phyloP scores from a whole-genome alignment of 345 rosid genomes.

The Conringia planisiliqua region DNA sequence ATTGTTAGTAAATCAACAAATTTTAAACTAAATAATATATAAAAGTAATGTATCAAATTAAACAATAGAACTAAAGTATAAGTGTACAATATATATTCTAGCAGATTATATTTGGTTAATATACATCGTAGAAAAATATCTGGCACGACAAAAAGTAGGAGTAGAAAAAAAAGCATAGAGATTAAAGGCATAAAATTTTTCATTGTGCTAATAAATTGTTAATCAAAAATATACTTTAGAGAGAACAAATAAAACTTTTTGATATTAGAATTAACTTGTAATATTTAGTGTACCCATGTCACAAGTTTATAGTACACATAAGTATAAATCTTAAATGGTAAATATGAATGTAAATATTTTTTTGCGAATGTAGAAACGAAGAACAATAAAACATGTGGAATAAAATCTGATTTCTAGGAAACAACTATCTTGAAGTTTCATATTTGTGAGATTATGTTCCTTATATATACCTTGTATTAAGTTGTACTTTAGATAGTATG shows the following conservation, averaged over 20 bases:
- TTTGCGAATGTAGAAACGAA: no score
- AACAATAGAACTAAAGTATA: neutral
- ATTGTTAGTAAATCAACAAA: neutral
- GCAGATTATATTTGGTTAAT: neutral
- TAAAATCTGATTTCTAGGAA: neutral
- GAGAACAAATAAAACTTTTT: no score
- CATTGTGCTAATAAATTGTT: neutral
- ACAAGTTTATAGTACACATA: neutral
- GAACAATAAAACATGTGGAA: neutral
- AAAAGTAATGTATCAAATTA: neutral
- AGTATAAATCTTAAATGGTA: no score
- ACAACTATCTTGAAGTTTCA: no score
- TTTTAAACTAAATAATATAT: neutral
- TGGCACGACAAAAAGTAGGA: neutral
- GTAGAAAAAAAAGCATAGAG: neutral
- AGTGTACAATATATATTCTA: neutral
- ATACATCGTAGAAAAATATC: neutral
- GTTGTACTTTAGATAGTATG: no score
- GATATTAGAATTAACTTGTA: neutral
- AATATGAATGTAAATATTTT: no score
- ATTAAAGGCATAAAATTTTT: neutral
- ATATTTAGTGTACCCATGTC: neutral
- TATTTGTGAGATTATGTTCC: no score
- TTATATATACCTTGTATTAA: no score
- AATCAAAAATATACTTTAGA: neutral